Conservation (phyloP, 2,329 filamentous ascomycete species). For the Dothistroma pini region DNA sequence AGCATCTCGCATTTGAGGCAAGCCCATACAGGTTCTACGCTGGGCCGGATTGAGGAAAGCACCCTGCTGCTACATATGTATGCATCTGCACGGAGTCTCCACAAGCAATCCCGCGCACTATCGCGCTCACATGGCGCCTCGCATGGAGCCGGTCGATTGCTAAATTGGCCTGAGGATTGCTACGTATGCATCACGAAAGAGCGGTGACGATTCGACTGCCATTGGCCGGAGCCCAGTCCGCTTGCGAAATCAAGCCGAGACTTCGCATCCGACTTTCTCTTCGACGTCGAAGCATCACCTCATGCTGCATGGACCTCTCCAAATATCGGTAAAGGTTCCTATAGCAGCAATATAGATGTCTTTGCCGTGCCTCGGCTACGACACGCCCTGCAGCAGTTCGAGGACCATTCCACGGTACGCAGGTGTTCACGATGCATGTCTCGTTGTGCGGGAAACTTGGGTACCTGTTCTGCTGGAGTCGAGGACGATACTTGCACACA, state of each 20-base stretch:
- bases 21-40: background rate
- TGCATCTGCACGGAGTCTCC: background rate
- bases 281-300: background rate
- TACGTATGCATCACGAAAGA: background rate
- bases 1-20: background rate
- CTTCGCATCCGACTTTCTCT: background rate
- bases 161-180: background rate
- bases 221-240: background rate
- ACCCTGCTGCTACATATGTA: background rate
- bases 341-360: no score
- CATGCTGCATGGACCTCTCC: background rate
- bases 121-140: background rate
- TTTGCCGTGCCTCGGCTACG: no score
- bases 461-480: no score
- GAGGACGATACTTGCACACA: no score
- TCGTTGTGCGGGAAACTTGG: no score
- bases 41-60: background rate
- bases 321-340: background rate
- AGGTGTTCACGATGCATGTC: no score
- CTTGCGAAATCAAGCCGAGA: background rate
- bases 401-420: no score
- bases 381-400: no score
- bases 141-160: background rate
- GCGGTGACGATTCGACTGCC: background rate
- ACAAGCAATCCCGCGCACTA: background rate